phyloP scores from a whole-genome alignment of 805 yeast species.

The Ogataea naganishii region DNA sequence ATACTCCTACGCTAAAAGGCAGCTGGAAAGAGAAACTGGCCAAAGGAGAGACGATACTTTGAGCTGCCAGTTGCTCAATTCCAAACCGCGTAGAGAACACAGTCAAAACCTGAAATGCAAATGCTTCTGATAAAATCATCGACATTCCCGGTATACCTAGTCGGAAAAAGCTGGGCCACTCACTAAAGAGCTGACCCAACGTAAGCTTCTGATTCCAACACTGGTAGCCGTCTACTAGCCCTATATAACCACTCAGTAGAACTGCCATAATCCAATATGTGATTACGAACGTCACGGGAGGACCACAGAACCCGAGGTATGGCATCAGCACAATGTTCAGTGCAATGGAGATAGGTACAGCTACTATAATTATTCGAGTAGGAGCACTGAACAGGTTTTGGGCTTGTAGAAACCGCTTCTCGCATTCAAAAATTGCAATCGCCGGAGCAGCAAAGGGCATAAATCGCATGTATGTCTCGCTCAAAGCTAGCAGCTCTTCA shows the following conservation, averaged over 20 bases:
- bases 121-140: conserved; percentile 49
- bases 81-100: conserved; percentile 41
- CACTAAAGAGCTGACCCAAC: conserved; percentile 23
- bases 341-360: conserved; percentile 59
- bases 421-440: conserved; percentile 56
- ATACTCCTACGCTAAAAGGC: conserved; percentile 44
- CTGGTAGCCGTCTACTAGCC: conserved; percentile 49
- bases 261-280: conserved; percentile 64
- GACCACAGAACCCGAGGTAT: conserved; percentile 60
- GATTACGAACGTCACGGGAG: conserved; percentile 60
- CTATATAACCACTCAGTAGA: conserved; percentile 42
- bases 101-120: conserved; percentile 45
- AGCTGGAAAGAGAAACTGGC: conserved; percentile 42
- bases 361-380: conserved; percentile 53
- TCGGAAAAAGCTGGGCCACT: conserved; percentile 34
- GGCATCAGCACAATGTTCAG: conserved; percentile 54
- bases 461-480: conserved; percentile 43
- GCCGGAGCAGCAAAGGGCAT: conserved; percentile 61
- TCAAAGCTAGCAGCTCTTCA: conserved; percentile 32
- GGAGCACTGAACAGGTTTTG: conserved; percentile 74
- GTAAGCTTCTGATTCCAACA: conserved; percentile 45
- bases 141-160: conserved; percentile 44
- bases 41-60: conserved; percentile 40
- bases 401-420: conserved; percentile 64
- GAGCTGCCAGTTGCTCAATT: conserved; percentile 40